These are phyloP conservation scores for Phaffomyces antillensis DNA, from an alignment of 805 yeast genomes.

Conservation along the genomic window DNA sequence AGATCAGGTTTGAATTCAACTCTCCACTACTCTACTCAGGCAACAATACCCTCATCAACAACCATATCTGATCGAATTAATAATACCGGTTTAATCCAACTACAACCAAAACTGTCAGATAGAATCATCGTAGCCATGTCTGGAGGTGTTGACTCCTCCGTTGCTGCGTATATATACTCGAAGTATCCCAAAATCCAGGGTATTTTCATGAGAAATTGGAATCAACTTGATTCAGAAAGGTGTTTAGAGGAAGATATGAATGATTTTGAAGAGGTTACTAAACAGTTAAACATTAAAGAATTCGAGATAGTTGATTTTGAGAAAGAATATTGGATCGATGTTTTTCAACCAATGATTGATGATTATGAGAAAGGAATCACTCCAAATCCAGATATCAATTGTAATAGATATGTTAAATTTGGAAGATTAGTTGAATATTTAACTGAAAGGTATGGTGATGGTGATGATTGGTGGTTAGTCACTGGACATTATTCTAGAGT, in stretches of 20 bases:
- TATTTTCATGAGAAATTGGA: constrained; percentile 82
- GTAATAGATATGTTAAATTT: constrained; percentile 82
- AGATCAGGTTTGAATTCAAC: too few relatives aligned
- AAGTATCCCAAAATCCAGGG: constrained; percentile 63
- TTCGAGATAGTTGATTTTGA: constrained; percentile 80
- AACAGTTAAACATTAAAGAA: constrained; percentile 48
- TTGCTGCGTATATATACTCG: constrained; percentile 60
- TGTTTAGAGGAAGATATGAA: constrained; percentile 89
- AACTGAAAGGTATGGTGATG: constrained; percentile 26
- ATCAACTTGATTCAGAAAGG: constrained; percentile 35
- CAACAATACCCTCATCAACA: neutral
- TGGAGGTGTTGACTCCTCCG: constrained; percentile 94
- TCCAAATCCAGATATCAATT: constrained; percentile 91
- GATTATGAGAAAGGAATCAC: constrained; percentile 67
- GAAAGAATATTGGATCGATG: constrained; percentile 86
- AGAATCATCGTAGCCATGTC: constrained; percentile 85
- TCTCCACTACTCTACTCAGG: neutral
- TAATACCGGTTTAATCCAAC: constrained; percentile 25
- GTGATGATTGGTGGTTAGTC: constrained; percentile 69
- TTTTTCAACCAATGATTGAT: constrained; percentile 86
- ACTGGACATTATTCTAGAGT: constrained; percentile 79
- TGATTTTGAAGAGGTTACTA: constrained; percentile 64
- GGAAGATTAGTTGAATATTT: constrained; percentile 65
- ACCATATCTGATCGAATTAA: neutral
- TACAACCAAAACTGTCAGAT: constrained; percentile 44